Percentiles rank a stretch among this genome's conserved stretches.
phyloP scores from a whole-genome alignment of 495 filamentous ascomycete species.

The Lophium mytilinum region DNA sequence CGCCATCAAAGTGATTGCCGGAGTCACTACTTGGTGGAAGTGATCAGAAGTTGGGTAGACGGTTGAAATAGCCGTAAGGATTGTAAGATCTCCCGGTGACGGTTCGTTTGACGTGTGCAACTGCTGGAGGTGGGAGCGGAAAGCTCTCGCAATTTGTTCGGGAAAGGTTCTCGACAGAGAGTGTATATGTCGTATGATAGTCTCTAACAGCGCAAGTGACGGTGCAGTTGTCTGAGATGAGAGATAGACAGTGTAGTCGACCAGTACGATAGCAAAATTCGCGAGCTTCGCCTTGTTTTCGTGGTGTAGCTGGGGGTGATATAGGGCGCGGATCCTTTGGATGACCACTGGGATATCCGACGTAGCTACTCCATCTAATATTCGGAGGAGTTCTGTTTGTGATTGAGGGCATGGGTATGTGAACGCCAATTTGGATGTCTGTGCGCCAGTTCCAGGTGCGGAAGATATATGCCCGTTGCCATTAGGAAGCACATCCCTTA shows the following conservation, averaged over 20 bases:
- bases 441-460: slow-evolving; percentile 24
- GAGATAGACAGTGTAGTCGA: slow-evolving; percentile 69
- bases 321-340: slow-evolving; percentile 76
- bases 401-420: slow-evolving; percentile 77
- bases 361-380: slow-evolving; percentile 49
- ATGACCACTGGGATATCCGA: slow-evolving; percentile 69
- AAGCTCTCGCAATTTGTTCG: slow-evolving; percentile 64
- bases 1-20: slow-evolving; percentile 71
- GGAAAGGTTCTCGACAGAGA: slow-evolving; percentile 79
- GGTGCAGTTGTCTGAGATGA: slow-evolving; percentile 38
- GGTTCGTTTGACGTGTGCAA: slow-evolving; percentile 56
- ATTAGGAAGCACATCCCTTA: slow-evolving; percentile 49
- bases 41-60: slow-evolving; percentile 95
- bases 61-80: slow-evolving; percentile 72
- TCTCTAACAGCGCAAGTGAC: slow-evolving; percentile 56
- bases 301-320: slow-evolving; percentile 77
- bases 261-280: slow-evolving; percentile 63
- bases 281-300: slow-evolving; percentile 79
- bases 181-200: slow-evolving; percentile 69
- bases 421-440: slow-evolving; percentile 53
- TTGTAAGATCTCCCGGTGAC: slow-evolving; percentile 64
- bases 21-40: slow-evolving; percentile 88
- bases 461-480: slow-evolving; percentile 28
- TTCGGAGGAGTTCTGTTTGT: slow-evolving; percentile 62
- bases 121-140: slow-evolving; percentile 61